Percentiles rank a stretch among this genome's conserved stretches.
phyloP scores from a whole-genome alignment of 1,284 basidiomycete species.

The Meira nashicola region DNA sequence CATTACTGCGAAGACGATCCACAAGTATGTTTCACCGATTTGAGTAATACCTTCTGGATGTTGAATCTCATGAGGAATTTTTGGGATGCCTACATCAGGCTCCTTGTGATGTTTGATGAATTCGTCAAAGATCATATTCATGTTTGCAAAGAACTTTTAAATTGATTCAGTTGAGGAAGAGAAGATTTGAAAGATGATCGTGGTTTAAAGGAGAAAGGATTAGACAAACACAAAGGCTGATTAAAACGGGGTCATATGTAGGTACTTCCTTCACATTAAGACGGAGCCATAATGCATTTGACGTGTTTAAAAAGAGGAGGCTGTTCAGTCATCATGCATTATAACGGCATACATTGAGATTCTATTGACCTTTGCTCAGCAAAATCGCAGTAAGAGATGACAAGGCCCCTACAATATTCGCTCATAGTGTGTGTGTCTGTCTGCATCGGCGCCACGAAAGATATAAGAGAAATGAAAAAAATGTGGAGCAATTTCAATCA shows the following conservation, averaged over 20 bases:
- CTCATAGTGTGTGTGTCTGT: too few relatives aligned
- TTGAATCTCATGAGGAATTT: conserved; percentile 2
- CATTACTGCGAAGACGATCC: conserved; percentile 40
- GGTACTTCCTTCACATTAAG: too few relatives aligned
- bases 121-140: conserved; percentile 10
- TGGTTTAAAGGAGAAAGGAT: neutral
- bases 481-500: too few relatives aligned
- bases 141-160: neutral
- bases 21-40: conserved; percentile 29
- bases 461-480: too few relatives aligned
- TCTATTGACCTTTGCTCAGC: too few relatives aligned
- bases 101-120: conserved; percentile 2
- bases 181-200: neutral
- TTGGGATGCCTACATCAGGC: conserved; percentile 7
- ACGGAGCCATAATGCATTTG: too few relatives aligned
- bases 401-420: too few relatives aligned
- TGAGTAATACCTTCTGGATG: conserved; percentile 11
- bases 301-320: neutral
- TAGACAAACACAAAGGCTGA: neutral
- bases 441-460: too few relatives aligned
- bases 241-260: neutral
- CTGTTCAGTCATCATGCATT: too few relatives aligned
- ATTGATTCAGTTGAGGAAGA: neutral
- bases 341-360: too few relatives aligned
- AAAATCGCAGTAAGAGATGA: too few relatives aligned